Conservation (phyloP, 139 green algal species). For the Mychonastes homosphaera region DNA sequence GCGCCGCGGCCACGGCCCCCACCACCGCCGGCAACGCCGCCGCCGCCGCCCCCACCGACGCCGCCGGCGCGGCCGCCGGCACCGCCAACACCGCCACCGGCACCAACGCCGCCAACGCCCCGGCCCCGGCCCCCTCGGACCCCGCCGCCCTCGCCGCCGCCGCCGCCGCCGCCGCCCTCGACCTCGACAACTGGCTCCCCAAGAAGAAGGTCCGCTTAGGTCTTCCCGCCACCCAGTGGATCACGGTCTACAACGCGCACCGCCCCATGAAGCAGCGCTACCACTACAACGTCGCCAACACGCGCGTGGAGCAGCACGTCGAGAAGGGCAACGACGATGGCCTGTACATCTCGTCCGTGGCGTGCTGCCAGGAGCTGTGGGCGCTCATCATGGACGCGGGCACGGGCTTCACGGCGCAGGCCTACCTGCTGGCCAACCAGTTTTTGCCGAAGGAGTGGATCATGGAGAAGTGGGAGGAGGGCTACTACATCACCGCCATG, state of each 20-base stretch:
- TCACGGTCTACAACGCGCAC: conserved; percentile 98
- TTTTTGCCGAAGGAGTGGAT: conserved; percentile 98
- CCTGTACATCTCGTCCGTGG: conserved; percentile 89
- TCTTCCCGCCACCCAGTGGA: conserved; percentile 96
- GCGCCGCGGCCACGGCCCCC: no score
- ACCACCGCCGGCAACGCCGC: no score
- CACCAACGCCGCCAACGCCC: no score
- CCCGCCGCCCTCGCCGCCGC: no score
- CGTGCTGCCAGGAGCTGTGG: conserved; percentile 95
- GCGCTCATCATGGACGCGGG: conserved; percentile 94
- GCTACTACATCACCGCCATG: conserved; percentile 99
- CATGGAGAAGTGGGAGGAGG: conserved; percentile 98
- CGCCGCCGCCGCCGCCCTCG: no score
- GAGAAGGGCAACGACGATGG: conserved; percentile 97
- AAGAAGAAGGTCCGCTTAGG: conserved; percentile 71
- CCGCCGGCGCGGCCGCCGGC: no score
- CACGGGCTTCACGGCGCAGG: conserved; percentile 85
- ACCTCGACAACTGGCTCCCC: no score
- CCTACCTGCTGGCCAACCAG: conserved; percentile 68
- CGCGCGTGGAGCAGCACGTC: conserved; percentile 84
- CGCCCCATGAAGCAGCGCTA: conserved; percentile 97
- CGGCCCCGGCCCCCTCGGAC: no score
- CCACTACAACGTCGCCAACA: conserved; percentile 98
- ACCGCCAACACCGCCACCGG: no score
- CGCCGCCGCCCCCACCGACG: no score